phyloP scores from a whole-genome alignment of 108 stramenopile genomes.

The Cylindrotheca closterium region DNA sequence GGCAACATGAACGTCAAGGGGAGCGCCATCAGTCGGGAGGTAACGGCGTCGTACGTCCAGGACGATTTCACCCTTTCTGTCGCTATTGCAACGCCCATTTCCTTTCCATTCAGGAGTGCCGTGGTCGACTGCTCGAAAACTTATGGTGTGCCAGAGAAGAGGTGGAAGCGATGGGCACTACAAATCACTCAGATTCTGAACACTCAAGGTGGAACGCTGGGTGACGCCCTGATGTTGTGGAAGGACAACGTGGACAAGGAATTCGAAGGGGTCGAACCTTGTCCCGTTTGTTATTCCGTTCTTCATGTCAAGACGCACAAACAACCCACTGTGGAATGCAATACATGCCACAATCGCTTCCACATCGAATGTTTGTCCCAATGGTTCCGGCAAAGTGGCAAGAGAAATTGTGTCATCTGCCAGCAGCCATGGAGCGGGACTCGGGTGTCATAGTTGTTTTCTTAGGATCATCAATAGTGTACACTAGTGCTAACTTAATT shows the following conservation, averaged over 20 bases:
- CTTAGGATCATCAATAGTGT: too few species aligned
- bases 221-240: constrained; percentile 94
- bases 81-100: constrained; percentile 59
- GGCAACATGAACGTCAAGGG: constrained; percentile 82
- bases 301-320: constrained; percentile 88
- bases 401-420: constrained; percentile 91
- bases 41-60: constrained; percentile 78
- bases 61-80: constrained; percentile 87
- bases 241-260: constrained; percentile 96
- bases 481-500: too few species aligned
- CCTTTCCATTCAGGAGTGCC: constrained; percentile 80
- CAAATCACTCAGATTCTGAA: constrained; percentile 83
- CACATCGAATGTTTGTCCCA: constrained; percentile 89
- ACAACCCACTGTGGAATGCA: constrained; percentile 86
- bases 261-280: constrained; percentile 98
- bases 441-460: constrained; percentile 12
- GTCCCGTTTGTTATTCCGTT: constrained; percentile 96
- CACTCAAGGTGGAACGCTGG: constrained; percentile 79
- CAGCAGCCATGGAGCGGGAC: constrained; percentile 80
- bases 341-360: constrained; percentile 86
- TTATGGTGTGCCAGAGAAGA: constrained; percentile 65
- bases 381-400: constrained; percentile 94
- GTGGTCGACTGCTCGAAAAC: constrained; percentile 85
- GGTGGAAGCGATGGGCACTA: constrained; percentile 82
- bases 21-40: constrained; percentile 65